A percentile compares a stretch with the other conserved stretches of the same genome.
These are phyloP conservation scores for Geranomyces michiganensis DNA, from an alignment of 192 early-diverging fungal species.

Conservation along the genomic window DNA sequence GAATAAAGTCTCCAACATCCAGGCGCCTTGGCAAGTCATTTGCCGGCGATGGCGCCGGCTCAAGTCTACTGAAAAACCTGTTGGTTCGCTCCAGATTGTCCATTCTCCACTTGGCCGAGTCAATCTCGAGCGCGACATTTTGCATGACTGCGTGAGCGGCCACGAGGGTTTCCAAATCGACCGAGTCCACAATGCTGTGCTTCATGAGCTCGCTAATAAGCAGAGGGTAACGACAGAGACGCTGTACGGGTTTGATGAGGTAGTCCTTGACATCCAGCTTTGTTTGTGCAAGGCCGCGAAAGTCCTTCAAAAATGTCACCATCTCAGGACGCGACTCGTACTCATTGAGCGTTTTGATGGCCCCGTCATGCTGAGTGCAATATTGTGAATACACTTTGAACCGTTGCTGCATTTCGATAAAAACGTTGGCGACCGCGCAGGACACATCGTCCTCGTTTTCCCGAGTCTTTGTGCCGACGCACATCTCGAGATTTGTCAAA, in stretches of 20 bases:
- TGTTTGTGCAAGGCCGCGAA: constrained; percentile 26
- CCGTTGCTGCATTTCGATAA: constrained; percentile 26
- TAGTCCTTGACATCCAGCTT: constrained; percentile 39
- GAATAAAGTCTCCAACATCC: constrained; percentile 29
- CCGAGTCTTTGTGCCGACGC: neutral
- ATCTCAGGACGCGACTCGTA: constrained; percentile 38
- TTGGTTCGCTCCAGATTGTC: constrained; percentile 37
- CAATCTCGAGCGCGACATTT: constrained; percentile 35
- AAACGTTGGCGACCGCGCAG: constrained; percentile 17
- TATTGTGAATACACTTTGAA: constrained; percentile 37
- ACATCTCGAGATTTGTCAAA: constrained; percentile 18
- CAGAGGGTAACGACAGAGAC: constrained; percentile 39
- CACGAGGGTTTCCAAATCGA: neutral
- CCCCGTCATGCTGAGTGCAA: constrained; percentile 41
- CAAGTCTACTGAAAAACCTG: constrained; percentile 34
- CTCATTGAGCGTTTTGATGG: constrained; percentile 32
- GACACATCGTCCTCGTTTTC: constrained; percentile 2
- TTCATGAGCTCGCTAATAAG: constrained; percentile 37
- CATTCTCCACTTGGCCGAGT: constrained; percentile 37
- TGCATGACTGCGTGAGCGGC: constrained; percentile 36
- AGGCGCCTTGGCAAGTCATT: constrained; percentile 23
- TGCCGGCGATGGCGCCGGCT: neutral
- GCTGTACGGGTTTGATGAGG: constrained; percentile 42
- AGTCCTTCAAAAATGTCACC: constrained; percentile 38
- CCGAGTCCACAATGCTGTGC: constrained; percentile 10